Conservation (phyloP, 176 grass and related monocot genomes). For the Hordeum marinum region DNA sequence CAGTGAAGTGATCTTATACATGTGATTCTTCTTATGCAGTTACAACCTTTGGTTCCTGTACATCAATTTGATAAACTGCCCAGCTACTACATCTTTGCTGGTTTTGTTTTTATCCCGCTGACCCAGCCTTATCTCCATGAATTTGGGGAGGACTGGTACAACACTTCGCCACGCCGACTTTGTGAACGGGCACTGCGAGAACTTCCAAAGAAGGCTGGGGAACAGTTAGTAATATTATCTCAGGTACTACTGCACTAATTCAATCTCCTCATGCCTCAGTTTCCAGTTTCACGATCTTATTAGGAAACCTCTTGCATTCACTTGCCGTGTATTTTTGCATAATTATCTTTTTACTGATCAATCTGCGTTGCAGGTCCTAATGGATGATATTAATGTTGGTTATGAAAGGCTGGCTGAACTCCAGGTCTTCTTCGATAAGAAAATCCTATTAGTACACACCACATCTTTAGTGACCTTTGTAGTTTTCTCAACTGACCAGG, state of each 20-base stretch:
- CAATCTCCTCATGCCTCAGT: not conserved
- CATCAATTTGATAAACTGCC: conserved; percentile 94
- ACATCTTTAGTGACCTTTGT: not conserved
- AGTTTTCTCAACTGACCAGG: conserved; percentile 21
- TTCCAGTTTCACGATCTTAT: not conserved
- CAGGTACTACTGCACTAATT: conserved; percentile 55
- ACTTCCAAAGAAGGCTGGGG: conserved; percentile 66
- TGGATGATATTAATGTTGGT: conserved; percentile 96
- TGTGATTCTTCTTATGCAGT: conserved; percentile 46
- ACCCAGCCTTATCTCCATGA: conserved; percentile 99
- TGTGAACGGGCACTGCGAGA: conserved; percentile 90
- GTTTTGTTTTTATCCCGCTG: conserved; percentile 87
- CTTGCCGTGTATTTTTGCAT: not conserved
- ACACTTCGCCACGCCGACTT: conserved; percentile 74
- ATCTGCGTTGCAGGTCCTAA: conserved; percentile 58
- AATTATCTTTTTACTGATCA: not conserved
- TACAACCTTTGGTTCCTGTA: conserved; percentile 91
- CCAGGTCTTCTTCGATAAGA: conserved; percentile 43
- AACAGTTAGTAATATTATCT: conserved; percentile 88
- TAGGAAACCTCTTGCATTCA: not conserved
- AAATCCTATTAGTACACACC: not conserved
- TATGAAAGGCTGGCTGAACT: conserved; percentile 85
- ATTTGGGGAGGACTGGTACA: conserved; percentile 98
- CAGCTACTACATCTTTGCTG: conserved; percentile 95
- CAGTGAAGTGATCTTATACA: conserved; percentile 17